These are phyloP conservation scores for Nectriaceae sp. DNA, from an alignment of 2,329 filamentous ascomycete genomes.

Conservation along the genomic window DNA sequence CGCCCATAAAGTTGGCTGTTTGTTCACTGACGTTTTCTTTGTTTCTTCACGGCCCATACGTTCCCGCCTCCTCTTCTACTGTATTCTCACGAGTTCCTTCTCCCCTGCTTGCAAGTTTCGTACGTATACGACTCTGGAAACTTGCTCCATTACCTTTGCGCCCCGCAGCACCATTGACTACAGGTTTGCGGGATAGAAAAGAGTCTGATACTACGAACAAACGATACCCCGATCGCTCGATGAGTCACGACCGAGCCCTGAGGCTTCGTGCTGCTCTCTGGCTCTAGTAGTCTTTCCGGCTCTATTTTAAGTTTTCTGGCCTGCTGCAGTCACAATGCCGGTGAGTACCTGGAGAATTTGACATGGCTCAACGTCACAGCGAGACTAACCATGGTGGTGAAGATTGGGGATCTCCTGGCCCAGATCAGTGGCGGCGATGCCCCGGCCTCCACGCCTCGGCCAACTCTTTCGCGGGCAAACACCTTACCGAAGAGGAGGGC, in stretches of 20 bases:
- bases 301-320: slow-evolving; percentile 11
- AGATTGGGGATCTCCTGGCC: slow-evolving; percentile 45
- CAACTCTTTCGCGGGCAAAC: slow-evolving; percentile 29
- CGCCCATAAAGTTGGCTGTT: slow-evolving; percentile 28
- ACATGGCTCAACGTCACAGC: slow-evolving; percentile 4
- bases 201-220: slow-evolving; percentile 6
- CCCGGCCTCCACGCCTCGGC: slow-evolving; percentile 36
- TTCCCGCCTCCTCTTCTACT: slow-evolving; percentile 20
- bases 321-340: slow-evolving; percentile 30
- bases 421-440: slow-evolving; percentile 59
- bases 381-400: slow-evolving; percentile 20
- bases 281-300: slow-evolving; percentile 15
- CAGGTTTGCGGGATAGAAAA: slow-evolving; percentile 15
- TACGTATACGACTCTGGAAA: slow-evolving; percentile 21
- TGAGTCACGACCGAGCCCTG: slow-evolving; percentile 28
- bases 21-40: slow-evolving; percentile 19
- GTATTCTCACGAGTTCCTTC: slow-evolving; percentile 25
- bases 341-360: slow-evolving; percentile 23
- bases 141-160: slow-evolving; percentile 24
- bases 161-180: slow-evolving; percentile 18
- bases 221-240: slow-evolving; percentile 21
- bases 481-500: slow-evolving; percentile 57
- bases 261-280: slow-evolving; percentile 25
- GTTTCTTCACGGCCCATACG: slow-evolving; percentile 23
- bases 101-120: slow-evolving; percentile 20